A percentile compares a stretch with the other conserved stretches of the same genome.
Conservation (phyloP, 768 basidiomycete genomes). For the Dioszegia crocea region DNA sequence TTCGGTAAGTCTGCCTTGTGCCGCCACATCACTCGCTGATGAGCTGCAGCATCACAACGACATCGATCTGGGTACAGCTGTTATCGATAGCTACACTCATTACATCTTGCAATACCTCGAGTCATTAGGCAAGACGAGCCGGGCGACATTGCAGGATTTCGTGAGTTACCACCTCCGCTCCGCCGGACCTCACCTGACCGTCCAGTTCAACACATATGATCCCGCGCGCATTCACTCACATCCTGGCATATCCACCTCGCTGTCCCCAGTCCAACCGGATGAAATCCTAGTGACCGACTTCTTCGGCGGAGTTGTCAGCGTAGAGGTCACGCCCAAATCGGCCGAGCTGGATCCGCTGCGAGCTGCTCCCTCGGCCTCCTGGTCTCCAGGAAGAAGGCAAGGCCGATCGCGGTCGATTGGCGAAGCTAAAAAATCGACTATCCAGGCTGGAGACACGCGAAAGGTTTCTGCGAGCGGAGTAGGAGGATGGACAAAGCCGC, state of each 20-base stretch:
- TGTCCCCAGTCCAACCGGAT: conserved; percentile 66
- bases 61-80: conserved; percentile 86
- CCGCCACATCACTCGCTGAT: not conserved
- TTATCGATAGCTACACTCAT: conserved; percentile 93
- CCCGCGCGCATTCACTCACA: conserved; percentile 70
- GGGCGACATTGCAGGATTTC: conserved; percentile 72
- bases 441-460: not conserved
- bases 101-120: conserved; percentile 87
- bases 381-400: not conserved
- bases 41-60: conserved; percentile 76
- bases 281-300: conserved; percentile 71
- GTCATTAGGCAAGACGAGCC: conserved; percentile 82
- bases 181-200: not conserved
- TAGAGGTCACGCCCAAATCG: conserved; percentile 56
- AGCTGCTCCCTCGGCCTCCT: not conserved
- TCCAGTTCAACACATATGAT: conserved; percentile 76
- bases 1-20: conserved; percentile 59
- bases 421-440: not conserved
- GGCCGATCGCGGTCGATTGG: not conserved
- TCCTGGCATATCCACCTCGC: conserved; percentile 80
- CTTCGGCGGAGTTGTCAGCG: conserved; percentile 80
- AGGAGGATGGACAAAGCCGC: not conserved
- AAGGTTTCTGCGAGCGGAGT: not conserved
- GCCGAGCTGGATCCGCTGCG: conserved; percentile 9
- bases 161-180: conserved; percentile 55